Evolutionary conservation across 495 filamentous ascomycete genomes (phyloP), one percentile per base, ranked within the genome.

Genomic region (Aspergillus kassunensis): DNA sequence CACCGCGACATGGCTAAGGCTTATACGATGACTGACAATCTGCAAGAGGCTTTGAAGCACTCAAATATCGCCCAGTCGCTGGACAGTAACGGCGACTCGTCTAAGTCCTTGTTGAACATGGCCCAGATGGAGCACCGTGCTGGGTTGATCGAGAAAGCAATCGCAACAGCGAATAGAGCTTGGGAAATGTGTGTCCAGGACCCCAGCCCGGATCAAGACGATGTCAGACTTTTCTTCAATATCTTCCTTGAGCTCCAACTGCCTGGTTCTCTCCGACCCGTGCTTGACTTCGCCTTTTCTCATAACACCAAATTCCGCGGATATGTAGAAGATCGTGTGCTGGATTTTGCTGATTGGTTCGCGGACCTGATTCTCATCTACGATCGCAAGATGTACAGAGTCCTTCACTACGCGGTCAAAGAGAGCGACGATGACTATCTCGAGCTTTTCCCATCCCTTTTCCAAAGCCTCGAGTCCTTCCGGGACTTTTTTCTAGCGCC

Each of bases 61-160:
- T 36, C 9, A 3, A 15, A 36, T 16, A 4, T 36, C 5, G 13
- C 3, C n/a, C n/a, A 16, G 34, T 36, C 34, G 13, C 34, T 36
- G 15, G 34, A 4, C 11, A 19, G 9, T 36, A 19, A 16, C 18
- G 1, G 4, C 34, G 34, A 42, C n/a, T n/a, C n/a, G n/a, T n/a
- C n/a, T n/a, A n/a, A n/a, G n/a, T n/a, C n/a, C n/a, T n/a, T n/a
- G n/a, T 16, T 44, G 13, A n/a, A 53, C 40, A 21, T 10, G 10
- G 50, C 50, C 23, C 50, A 45, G 10, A 31, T 44, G 41, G 30
- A 53, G 23, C 24, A 53, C 40, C 27, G 11, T 44, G 50, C 50
- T 12, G 45, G 45, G 2, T 7, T 34, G 34, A 20, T 16, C 30
- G 50, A 53, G 12, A 15, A 31, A 16, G 50, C 50, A 21, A 36